Conservation (phyloP, 768 basidiomycete species). For the Xerocomellus amylosporus region DNA sequence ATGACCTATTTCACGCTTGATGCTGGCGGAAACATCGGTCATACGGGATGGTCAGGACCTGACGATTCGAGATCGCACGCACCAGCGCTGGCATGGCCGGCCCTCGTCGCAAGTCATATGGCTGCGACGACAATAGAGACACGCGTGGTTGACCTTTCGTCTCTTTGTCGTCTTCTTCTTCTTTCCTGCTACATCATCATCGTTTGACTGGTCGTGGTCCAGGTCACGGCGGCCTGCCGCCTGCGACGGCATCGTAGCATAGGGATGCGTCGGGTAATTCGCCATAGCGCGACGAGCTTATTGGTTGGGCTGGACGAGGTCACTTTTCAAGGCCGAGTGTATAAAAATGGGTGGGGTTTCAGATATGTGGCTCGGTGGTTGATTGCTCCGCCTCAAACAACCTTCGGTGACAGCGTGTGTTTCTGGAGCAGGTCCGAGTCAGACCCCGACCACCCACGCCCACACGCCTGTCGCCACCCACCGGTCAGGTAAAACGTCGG, state of each 20-base stretch:
- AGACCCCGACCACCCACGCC: constrained; percentile 27
- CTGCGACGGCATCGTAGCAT: constrained; percentile 22
- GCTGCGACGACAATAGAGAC: constrained; percentile 88
- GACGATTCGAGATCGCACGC: constrained; percentile 33
- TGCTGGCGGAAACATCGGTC: constrained; percentile 45
- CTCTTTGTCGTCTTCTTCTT: constrained; percentile 56
- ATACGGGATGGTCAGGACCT: background rate
- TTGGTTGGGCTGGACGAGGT: constrained; percentile 7
- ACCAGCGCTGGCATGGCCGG: constrained; percentile 92
- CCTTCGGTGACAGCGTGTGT: constrained; percentile 20
- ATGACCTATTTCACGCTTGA: constrained; percentile 95
- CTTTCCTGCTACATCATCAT: constrained; percentile 32
- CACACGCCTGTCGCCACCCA: background rate
- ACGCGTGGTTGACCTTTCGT: constrained; percentile 89
- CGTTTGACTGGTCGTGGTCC: constrained; percentile 33
- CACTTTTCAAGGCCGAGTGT: constrained; percentile 14
- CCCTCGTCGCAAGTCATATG: constrained; percentile 93
- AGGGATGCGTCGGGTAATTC: constrained; percentile 29
- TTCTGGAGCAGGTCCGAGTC: background rate
- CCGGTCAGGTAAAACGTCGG: background rate
- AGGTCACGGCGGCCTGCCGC: constrained; percentile 13
- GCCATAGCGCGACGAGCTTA: constrained; percentile 19
- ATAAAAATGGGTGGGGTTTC: constrained; percentile 28
- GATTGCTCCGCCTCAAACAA: constrained; percentile 22
- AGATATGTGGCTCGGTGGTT: constrained; percentile 19